phyloP scores from a whole-genome alignment of 2,329 filamentous ascomycete genomes.

The Fusarium compactum region DNA sequence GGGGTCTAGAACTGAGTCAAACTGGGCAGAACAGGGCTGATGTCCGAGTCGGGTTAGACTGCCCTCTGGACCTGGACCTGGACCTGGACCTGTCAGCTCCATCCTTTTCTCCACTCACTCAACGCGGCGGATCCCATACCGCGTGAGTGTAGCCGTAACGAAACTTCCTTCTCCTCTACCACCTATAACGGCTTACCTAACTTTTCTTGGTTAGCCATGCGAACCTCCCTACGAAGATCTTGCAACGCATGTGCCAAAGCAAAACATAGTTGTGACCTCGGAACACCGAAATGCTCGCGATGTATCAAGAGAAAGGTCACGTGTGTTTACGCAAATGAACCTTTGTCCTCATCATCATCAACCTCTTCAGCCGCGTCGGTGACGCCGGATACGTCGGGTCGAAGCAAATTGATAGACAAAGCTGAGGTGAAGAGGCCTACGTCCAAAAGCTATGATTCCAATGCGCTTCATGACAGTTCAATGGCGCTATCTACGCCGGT shows the following conservation, averaged over 20 bases:
- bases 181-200: constrained; percentile 10
- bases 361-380: background rate
- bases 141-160: constrained; percentile 1
- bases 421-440: background rate
- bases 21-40: background rate
- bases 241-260: constrained; percentile 67
- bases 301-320: constrained; percentile 61
- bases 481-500: constrained; percentile 39
- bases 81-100: background rate
- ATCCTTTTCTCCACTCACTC: constrained; percentile 12
- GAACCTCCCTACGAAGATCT: constrained; percentile 67
- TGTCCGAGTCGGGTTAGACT: constrained; percentile 3
- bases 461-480: constrained; percentile 1
- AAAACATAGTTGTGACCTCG: constrained; percentile 68
- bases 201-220: constrained; percentile 55
- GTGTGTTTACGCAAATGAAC: constrained; percentile 68
- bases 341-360: constrained; percentile 51
- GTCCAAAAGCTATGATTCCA: background rate
- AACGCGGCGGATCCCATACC: background rate
- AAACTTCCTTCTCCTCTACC: constrained; percentile 26
- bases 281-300: constrained; percentile 65
- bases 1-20: background rate
- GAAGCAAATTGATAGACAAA: background rate
- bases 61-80: background rate
- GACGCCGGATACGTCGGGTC: constrained; percentile 21